phyloP scores from a whole-genome alignment of 2,329 filamentous ascomycete genomes.

The Neopestalotiopsis rosae region DNA sequence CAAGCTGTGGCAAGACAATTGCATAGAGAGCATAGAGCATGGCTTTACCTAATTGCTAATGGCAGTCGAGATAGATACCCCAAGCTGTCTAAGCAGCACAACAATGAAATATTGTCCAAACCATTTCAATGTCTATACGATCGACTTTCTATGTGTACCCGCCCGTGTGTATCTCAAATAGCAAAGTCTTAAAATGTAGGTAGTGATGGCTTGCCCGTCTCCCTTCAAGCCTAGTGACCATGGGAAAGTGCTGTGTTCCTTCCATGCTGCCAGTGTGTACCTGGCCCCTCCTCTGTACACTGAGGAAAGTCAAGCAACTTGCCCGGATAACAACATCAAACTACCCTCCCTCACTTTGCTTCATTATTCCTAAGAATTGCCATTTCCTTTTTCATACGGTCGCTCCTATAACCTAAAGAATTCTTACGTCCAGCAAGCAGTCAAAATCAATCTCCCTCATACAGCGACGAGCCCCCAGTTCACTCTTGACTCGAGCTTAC shows the following conservation, averaged over 20 bases:
- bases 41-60: slow-evolving; percentile 13
- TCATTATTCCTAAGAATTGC: not conserved
- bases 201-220: not conserved
- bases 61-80: slow-evolving; percentile 2
- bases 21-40: not conserved
- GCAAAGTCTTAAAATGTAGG: not conserved
- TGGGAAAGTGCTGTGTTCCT: too few relatives aligned
- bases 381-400: not conserved
- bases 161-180: not conserved
- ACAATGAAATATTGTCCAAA: not conserved
- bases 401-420: not conserved
- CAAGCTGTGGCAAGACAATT: not conserved
- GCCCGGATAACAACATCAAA: not conserved
- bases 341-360: not conserved
- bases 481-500: not conserved
- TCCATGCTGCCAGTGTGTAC: not conserved
- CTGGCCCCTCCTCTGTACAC: not conserved
- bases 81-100: not conserved
- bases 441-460: not conserved
- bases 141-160: not conserved
- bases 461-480: not conserved
- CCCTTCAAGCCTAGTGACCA: too few relatives aligned
- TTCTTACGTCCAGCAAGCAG: not conserved
- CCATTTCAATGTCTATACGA: not conserved
- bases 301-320: not conserved